Conservation (phyloP, 2,329 filamentous ascomycete genomes). For the Exophiala viscosa region DNA sequence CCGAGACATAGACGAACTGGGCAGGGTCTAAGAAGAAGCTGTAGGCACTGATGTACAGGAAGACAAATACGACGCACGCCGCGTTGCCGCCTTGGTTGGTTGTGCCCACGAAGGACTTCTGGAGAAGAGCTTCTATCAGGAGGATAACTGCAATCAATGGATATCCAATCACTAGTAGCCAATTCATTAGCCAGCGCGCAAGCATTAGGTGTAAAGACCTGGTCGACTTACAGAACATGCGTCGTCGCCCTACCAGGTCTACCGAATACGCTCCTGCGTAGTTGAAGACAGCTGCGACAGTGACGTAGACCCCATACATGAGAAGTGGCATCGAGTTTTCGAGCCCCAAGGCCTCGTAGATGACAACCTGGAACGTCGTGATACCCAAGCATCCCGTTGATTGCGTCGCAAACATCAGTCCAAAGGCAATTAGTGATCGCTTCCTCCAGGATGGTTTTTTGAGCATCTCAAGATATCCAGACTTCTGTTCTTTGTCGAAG, state of each 20-base stretch:
- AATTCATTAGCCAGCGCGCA: too few relatives aligned
- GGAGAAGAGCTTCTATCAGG: constrained; percentile 5
- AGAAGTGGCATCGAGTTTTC: constrained; percentile 39
- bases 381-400: constrained; percentile 31
- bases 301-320: constrained; percentile 30
- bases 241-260: constrained; percentile 63
- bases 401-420: constrained; percentile 21
- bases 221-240: constrained; percentile 1
- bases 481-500: constrained; percentile 1
- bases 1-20: constrained; percentile 12
- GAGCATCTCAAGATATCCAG: constrained; percentile 5
- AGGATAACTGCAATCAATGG: background rate
- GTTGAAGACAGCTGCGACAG: constrained; percentile 30
- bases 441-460: constrained; percentile 4
- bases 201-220: too few relatives aligned
- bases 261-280: constrained; percentile 51
- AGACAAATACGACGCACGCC: constrained; percentile 39
- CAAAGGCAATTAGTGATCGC: background rate
- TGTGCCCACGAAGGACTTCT: constrained; percentile 31
- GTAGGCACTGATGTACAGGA: constrained; percentile 39
- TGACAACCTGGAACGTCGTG: constrained; percentile 40
- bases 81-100: constrained; percentile 33
- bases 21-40: background rate
- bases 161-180: too few relatives aligned
- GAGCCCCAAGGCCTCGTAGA: constrained; percentile 36